phyloP scores from a whole-genome alignment of 805 yeast species.

The Metschnikowia picachoensis region DNA sequence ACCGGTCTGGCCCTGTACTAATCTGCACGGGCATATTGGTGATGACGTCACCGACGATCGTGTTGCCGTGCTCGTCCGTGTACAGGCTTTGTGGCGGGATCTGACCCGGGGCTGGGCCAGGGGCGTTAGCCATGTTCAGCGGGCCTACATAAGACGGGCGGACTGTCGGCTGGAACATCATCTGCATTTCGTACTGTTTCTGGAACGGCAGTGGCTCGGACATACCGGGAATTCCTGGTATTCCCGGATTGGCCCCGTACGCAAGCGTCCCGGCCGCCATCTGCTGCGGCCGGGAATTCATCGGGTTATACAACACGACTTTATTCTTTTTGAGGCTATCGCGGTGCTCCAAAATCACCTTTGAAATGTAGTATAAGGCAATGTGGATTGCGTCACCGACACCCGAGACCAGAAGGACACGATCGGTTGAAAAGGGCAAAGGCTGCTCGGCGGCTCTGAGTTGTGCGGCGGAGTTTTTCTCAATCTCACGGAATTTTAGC shows the following conservation, averaged over 20 bases:
- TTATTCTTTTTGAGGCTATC: conserved; percentile 50
- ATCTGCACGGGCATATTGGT: conserved; percentile 36
- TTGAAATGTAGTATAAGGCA: conserved; percentile 71
- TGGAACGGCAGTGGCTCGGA: conserved; percentile 11
- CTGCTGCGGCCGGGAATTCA: conserved; percentile 27
- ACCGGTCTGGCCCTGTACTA: conserved; percentile 43
- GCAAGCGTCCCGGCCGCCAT: background rate
- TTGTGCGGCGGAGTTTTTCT: conserved; percentile 74
- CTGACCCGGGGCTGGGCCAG: conserved; percentile 22
- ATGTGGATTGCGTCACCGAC: conserved; percentile 86
- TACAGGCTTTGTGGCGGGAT: conserved; percentile 27
- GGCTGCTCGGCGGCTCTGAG: conserved; percentile 69
- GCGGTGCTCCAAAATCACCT: conserved; percentile 60
- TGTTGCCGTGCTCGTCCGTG: conserved; percentile 44
- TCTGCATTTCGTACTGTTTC: conserved; percentile 34
- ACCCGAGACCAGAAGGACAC: conserved; percentile 66
- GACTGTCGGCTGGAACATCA: conserved; percentile 39
- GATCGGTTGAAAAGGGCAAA: conserved; percentile 73
- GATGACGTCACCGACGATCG: conserved; percentile 41
- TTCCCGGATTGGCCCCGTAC: conserved; percentile 20
- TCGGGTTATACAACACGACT: conserved; percentile 57
- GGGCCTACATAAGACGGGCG: conserved; percentile 26
- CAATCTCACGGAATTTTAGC: conserved; percentile 70
- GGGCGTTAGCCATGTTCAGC: conserved; percentile 9
- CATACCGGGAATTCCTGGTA: conserved; percentile 16